A percentile compares a stretch with the other conserved stretches of the same genome.
Evolutionary conservation across 139 green algal species (phyloP).

Genomic region (Zygnema circumcarinatum): DNA sequence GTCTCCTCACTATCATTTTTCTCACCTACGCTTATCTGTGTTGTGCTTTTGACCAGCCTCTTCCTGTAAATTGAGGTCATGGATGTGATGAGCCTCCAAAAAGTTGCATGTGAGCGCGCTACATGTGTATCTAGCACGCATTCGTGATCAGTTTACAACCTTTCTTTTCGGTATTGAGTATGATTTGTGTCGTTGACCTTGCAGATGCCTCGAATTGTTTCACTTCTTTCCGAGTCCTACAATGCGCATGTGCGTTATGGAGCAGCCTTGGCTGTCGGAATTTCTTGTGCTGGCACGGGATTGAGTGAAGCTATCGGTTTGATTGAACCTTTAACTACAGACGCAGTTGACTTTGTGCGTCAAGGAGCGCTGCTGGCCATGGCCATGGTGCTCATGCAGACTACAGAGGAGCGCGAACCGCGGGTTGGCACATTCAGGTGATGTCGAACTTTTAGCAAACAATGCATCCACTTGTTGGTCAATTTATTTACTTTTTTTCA

Average conservation of each 20-base stretch:
- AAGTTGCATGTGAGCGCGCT: too few relatives aligned
- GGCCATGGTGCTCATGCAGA: slow-evolving; percentile 89
- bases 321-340: slow-evolving; percentile 85
- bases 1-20: too few relatives aligned
- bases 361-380: slow-evolving; percentile 92
- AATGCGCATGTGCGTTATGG: slow-evolving; percentile 95
- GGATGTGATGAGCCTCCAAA: too few relatives aligned
- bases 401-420: slow-evolving; percentile 59
- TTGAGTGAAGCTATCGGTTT: slow-evolving; percentile 80
- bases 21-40: too few relatives aligned
- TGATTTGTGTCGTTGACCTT: too few relatives aligned
- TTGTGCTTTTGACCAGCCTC: too few relatives aligned
- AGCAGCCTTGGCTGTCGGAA: slow-evolving; percentile 94
- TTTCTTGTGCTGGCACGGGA: slow-evolving; percentile 88
- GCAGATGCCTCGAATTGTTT: slow-evolving; percentile 86
- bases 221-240: slow-evolving; percentile 93
- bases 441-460: slow-evolving; percentile 2
- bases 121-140: too few relatives aligned
- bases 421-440: slow-evolving; percentile 65
- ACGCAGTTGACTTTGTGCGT: slow-evolving; percentile 92
- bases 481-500: slow-evolving; percentile 22
- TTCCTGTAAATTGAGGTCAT: too few relatives aligned
- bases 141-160: too few relatives aligned
- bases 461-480: neutral
- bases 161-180: too few relatives aligned